Conservation (phyloP, 352 stramenopile genomes). For the Phytophthora lateralis region DNA sequence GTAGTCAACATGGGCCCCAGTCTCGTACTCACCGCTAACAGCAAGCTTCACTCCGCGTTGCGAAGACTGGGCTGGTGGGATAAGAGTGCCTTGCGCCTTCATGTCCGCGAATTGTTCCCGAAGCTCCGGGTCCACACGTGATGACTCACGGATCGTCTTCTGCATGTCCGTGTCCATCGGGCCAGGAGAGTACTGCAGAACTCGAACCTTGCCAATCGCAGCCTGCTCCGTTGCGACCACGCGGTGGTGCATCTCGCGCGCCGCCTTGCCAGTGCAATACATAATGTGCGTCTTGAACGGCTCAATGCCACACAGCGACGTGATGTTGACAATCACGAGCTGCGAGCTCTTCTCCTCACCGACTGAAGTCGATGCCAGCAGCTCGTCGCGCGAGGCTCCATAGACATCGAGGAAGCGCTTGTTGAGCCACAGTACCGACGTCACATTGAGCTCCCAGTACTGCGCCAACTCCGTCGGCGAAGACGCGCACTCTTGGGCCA, state of each 20-base stretch:
- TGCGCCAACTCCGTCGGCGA: constrained; percentile 48
- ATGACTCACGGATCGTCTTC: constrained; percentile 59
- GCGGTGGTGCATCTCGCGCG: constrained; percentile 86
- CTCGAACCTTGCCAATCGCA: constrained; percentile 37
- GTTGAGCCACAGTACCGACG: constrained; percentile 86
- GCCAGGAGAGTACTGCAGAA: constrained; percentile 88
- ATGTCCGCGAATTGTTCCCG: constrained; percentile 52
- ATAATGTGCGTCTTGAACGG: constrained; percentile 78
- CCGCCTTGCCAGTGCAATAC: constrained; percentile 88
- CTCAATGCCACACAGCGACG: constrained; percentile 82
- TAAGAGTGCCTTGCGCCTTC: constrained; percentile 59
- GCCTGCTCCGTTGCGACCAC: constrained; percentile 73
- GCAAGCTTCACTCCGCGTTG: constrained; percentile 61
- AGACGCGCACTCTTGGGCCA: constrained; percentile 52
- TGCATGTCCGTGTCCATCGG: constrained; percentile 91
- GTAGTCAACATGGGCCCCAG: constrained; percentile 81
- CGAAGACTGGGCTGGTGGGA: constrained; percentile 61
- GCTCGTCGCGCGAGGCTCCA: constrained; percentile 49
- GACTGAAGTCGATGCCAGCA: constrained; percentile 12
- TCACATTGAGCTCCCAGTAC: constrained; percentile 88
- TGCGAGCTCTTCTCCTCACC: constrained; percentile 10
- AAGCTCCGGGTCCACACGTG: constrained; percentile 44
- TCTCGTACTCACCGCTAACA: constrained; percentile 55
- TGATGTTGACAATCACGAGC: constrained; percentile 70
- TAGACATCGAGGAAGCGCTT: constrained; percentile 73